A percentile compares a stretch with the other conserved stretches of the same genome.
phyloP scores from a whole-genome alignment of 129 eudicot species.

The Saposhnikovia divaricata region DNA sequence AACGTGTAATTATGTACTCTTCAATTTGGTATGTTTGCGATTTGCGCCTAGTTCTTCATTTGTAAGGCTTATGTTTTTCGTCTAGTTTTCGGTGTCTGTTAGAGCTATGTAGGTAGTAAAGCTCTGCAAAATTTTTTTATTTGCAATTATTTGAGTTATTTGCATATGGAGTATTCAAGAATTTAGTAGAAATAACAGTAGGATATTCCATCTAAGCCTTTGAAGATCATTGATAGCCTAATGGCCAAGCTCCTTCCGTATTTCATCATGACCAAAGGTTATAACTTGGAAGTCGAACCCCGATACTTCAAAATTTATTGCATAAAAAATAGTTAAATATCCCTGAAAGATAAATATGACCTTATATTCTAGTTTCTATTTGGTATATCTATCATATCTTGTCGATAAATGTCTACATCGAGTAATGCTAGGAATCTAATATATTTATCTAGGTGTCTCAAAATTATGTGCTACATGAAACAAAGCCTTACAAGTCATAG shows the following conservation, averaged over 20 bases:
- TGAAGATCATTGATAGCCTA: not conserved
- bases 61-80: not conserved
- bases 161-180: not conserved
- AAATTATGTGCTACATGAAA: not conserved
- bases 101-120: constrained; percentile 3
- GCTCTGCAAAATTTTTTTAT: not conserved
- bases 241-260: not conserved
- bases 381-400: not conserved
- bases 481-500: not conserved
- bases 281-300: not conserved
- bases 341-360: not conserved
- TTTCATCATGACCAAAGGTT: not conserved
- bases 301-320: not conserved
- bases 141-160: not conserved
- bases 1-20: not conserved
- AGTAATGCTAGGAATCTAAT: not conserved
- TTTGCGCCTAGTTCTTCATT: not conserved
- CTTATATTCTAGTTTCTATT: not conserved
- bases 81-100: not conserved
- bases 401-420: not conserved
- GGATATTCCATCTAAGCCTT: not conserved
- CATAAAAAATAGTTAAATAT: not conserved
- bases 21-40: not conserved
- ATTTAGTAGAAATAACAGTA: not conserved
- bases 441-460: not conserved